Evolutionary conservation across 2,329 filamentous ascomycete species (phyloP).

Genomic region (Aspergillus tubingensis): DNA sequence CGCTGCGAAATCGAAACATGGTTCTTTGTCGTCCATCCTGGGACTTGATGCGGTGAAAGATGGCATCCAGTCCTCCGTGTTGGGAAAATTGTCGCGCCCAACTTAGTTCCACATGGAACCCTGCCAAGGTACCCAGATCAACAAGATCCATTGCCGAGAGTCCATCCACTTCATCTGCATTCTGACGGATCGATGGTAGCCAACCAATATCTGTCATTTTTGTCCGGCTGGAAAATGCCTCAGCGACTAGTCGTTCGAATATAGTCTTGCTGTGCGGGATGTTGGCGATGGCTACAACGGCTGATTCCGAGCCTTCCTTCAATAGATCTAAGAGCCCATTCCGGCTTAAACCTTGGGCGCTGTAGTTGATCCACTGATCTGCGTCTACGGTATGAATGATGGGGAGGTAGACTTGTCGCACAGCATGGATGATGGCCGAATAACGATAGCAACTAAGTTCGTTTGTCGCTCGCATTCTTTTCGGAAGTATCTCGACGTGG

Average conservation of each 20-base stretch:
- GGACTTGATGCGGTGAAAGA: not conserved
- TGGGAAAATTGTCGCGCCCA: conserved; percentile 11
- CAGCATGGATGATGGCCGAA: conserved; percentile 2
- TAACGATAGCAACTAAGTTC: conserved; percentile 10
- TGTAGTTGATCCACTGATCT: conserved; percentile 1
- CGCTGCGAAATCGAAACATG: not conserved
- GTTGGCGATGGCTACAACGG: not conserved
- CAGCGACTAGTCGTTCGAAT: not conserved
- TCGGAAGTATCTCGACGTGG: conserved; percentile 6
- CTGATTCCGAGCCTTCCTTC: not conserved
- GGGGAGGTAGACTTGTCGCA: not conserved
- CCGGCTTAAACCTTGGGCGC: not conserved
- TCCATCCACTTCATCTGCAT: not conserved
- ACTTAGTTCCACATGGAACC: conserved; percentile 4
- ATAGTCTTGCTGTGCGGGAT: conserved; percentile 3
- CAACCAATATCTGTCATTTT: not conserved
- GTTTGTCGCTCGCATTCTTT: conserved; percentile 1
- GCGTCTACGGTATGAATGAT: not conserved
- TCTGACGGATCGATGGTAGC: not conserved
- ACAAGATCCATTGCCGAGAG: not conserved
- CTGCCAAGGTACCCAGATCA: not conserved
- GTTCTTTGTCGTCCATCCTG: not conserved
- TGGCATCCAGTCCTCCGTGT: conserved; percentile 5
- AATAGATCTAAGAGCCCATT: not conserved
- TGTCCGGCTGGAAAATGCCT: not conserved